Evolutionary conservation across 2,329 filamentous ascomycete genomes (phyloP), one percentile per base, ranked within the genome.

Genomic region (Graphilbum ipis-grandicollis): DNA sequence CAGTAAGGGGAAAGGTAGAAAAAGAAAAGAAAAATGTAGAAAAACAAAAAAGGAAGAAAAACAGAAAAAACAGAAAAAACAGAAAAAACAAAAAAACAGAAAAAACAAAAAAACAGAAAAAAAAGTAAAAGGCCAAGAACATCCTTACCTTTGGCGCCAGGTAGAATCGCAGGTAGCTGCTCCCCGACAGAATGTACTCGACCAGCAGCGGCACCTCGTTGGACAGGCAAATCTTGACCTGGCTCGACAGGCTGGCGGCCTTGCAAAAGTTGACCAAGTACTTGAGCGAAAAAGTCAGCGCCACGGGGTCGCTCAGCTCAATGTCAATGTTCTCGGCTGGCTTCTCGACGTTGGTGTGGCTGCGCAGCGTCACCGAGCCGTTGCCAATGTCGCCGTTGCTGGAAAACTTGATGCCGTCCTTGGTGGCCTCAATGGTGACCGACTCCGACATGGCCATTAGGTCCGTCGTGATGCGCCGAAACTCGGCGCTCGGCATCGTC

Each of bases 181-280:
- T 84, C 46, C 81, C 79, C 38, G 68, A 67, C 43, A 94, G 62
- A 38, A 63, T 66, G 60, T 96, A 98, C 66, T 98, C 90, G 32
- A 98, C 90, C 49, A 96, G 67, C 47, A 98, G 75, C 21, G 90
- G 90, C 36, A 98, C 88, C 62, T 98, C 90, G 59, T 85, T 86
- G 37, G 88, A 96, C 48, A 98, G 71, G 62, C 81, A 93, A 49
- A 98, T 77, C 63, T 81, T 90, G 59, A 98, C 92, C 47, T 71
- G 68, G 48, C 59, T 65, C 29, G 86, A 88, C 43, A 98, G 67
- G 37, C 75, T 77, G 44, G 84, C 80, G 25, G 92, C 92, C 67
- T 98, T 98, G 80, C 90, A 96, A 67, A 98, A 98, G 72, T 96
- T 96, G 69, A 93, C 83, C 3, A 98, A 78, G 64, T 98, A 98